Conservation (phyloP, 106 monocot species). For the Narthecium ossifragum region DNA sequence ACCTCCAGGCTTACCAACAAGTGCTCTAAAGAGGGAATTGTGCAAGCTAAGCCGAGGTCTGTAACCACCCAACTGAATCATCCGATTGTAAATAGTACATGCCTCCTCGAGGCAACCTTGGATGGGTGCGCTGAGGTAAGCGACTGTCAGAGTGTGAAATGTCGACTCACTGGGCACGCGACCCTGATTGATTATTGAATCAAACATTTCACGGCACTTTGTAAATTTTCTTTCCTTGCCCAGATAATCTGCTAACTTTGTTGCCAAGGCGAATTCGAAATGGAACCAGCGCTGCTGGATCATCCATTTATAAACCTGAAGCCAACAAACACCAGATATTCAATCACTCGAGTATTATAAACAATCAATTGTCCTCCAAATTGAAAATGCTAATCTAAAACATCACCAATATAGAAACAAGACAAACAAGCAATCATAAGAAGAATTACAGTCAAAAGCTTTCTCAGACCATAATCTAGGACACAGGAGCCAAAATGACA, state of each 20-base stretch:
- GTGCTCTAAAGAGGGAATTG: constrained; percentile 75
- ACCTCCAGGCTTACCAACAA: constrained; percentile 48
- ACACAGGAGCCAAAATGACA: too few species aligned
- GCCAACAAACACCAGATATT: too few species aligned
- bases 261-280: constrained; percentile 70
- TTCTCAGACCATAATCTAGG: neutral
- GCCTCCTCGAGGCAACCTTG: constrained; percentile 80
- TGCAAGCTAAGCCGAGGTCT: constrained; percentile 75
- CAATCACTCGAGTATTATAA: too few species aligned
- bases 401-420: neutral
- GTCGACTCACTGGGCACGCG: constrained; percentile 78
- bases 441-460: neutral
- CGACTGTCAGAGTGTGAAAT: constrained; percentile 70
- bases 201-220: constrained; percentile 82
- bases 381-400: neutral
- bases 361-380: neutral
- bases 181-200: constrained; percentile 65
- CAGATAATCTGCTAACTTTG: constrained; percentile 73
- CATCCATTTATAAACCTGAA: constrained; percentile 97
- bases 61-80: constrained; percentile 85
- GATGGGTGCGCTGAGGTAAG: constrained; percentile 61
- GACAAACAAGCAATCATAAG: too few species aligned
- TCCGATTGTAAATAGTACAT: constrained; percentile 73
- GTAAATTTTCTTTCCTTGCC: constrained; percentile 64
- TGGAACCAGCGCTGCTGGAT: constrained; percentile 60